Evolutionary conservation across 1,284 basidiomycete genomes (phyloP), one percentile per base, ranked within the genome.

Genomic region (Fomitopsis pinicola): DNA sequence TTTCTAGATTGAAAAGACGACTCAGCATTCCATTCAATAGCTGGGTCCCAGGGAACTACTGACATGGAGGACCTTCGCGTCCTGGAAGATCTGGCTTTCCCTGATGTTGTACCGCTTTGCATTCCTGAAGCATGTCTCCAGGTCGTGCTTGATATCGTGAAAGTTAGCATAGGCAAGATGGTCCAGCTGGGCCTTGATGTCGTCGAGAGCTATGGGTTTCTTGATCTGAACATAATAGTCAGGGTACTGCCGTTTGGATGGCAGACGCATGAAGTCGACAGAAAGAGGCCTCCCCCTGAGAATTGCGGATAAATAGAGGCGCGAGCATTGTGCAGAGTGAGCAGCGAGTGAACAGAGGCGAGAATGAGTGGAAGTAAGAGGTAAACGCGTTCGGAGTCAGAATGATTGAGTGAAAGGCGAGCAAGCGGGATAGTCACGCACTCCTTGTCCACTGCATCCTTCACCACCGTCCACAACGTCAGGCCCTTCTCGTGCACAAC

Each of bases 51-150:
- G 19, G 28, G 22, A 42, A 38, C 55, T 33, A 46, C 80, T 66
- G 61, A 85, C 84, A 74, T 83, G 82, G 22, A 88, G 75, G 61
- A 79, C 76, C 72, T 89, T 90, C 9, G 95, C 95, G 75, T 95
- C 92, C 61, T 83, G 81, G 82, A 87, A 96, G 59, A 97, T 94
- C 60, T 82, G 82, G 72, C 94, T 96, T 33, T 89, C 91, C 72
- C 89, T 88, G 73, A 88, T 81, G 73, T 98, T 98, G 77, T 95
- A 98, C 66, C 82, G 79, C 77, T 93, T 93, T 22, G 95, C 95
- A 72, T 98, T 98, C 69, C 82, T 84, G 75, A 95, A 97, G 74
- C 94, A 93, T 42, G 88, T 80, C 67, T 95, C 92, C 55, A 95
- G 86, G 70, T 96, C 95, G 57, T 83, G 80, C 68, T 84, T 88